Conservation (phyloP, 257 asterid genomes). For the Coffea eugenioides region DNA sequence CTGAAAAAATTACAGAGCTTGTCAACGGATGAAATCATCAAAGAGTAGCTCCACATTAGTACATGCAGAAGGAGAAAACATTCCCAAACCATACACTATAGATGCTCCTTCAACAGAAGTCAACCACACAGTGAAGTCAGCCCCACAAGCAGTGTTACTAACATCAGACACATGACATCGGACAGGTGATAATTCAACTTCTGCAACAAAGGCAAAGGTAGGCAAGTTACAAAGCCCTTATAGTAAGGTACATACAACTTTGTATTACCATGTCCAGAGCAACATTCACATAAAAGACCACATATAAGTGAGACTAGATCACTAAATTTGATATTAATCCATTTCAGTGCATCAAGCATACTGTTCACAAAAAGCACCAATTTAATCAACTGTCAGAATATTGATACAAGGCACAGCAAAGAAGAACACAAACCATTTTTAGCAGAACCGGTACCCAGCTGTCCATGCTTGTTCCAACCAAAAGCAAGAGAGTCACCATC, state of each 20-base stretch:
- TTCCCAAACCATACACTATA: conserved; percentile 71
- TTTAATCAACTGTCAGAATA: background rate
- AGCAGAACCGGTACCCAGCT: conserved; percentile 78
- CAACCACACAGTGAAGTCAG: conserved; percentile 92
- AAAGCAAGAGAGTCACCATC: conserved; percentile 74
- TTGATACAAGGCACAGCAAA: background rate
- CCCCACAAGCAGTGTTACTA: conserved; percentile 70
- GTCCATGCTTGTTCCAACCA: conserved; percentile 98
- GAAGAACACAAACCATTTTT: conserved; percentile 60
- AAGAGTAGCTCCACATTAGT: background rate
- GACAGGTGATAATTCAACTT: conserved; percentile 76
- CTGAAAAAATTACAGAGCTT: conserved; percentile 34
- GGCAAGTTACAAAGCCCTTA: background rate
- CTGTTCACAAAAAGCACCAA: background rate
- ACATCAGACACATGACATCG: conserved; percentile 70
- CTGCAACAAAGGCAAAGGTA: conserved; percentile 39
- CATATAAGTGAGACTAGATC: background rate
- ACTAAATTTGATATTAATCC: background rate
- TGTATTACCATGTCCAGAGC: background rate
- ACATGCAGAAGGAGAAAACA: conserved; percentile 7
- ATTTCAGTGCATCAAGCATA: background rate
- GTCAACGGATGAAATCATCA: background rate
- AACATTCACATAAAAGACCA: background rate
- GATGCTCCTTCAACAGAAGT: conserved; percentile 89
- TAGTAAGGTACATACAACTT: background rate